Conservation (phyloP, 2,329 filamentous ascomycete species). For the Ciborinia camelliae region DNA sequence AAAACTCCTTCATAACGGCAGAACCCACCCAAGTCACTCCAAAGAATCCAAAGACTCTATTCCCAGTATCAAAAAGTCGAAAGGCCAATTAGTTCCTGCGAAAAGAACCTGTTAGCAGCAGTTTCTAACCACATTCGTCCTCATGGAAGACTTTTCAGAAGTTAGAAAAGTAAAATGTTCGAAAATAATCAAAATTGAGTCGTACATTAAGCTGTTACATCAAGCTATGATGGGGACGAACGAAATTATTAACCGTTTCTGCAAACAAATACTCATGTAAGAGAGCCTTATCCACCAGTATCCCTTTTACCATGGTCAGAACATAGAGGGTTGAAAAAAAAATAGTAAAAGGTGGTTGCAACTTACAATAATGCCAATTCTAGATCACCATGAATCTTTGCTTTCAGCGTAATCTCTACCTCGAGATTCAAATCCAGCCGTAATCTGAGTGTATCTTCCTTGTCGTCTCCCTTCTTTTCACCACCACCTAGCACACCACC, state of each 20-base stretch:
- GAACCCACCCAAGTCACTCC: conserved; percentile 15
- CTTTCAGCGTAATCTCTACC: conserved; percentile 76
- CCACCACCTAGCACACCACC: conserved; percentile 8
- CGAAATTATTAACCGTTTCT: conserved; percentile 17
- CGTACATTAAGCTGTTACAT: conserved; percentile 10
- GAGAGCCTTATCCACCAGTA: conserved; percentile 16
- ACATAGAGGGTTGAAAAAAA: conserved; percentile 2
- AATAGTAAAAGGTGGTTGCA: conserved; percentile 6
- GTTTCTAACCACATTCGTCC: neutral
- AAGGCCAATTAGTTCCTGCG: conserved; percentile 16
- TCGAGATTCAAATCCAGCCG: conserved; percentile 73
- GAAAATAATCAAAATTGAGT: conserved; percentile 1
- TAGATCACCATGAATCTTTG: conserved; percentile 76
- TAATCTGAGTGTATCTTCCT: conserved; percentile 58
- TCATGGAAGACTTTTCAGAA: conserved; percentile 4
- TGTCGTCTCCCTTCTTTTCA: conserved; percentile 31
- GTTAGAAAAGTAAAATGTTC: neutral
- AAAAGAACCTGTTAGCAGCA: conserved; percentile 11
- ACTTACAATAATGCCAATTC: conserved; percentile 50
- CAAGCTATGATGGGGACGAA: conserved; percentile 4
- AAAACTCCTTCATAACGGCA: conserved; percentile 12
- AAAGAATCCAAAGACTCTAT: conserved; percentile 12
- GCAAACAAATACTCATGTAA: conserved; percentile 10
- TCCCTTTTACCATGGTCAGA: conserved; percentile 20
- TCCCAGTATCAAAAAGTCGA: conserved; percentile 9